Evolutionary conservation across 306 rosid genomes (phyloP), one percentile per base, ranked within the genome.

Genomic region (Quillaja saponaria): DNA sequence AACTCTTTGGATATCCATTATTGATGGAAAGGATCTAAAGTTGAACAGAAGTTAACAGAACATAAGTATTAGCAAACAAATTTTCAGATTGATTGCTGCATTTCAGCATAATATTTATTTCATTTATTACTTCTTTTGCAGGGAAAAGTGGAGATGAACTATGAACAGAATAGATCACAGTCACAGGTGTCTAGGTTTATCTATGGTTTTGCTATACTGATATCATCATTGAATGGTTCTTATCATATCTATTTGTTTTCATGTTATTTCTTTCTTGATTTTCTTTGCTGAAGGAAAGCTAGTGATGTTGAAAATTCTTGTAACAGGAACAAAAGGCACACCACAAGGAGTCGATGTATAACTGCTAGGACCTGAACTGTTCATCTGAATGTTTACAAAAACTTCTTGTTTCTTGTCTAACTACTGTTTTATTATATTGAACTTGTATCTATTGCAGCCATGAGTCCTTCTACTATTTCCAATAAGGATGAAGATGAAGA

Each of bases 321-420:
- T 34, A 38, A 45, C 57, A 53, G 49, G 49, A 81, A 57, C 53
- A 71, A 66, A 70, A 84, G 84, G 56, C 80, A 73, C 12, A 58
- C 54, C 10, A 62, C 72, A 58, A 84, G 95, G 81, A 80, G 88
- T 54, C 82, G 52, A 80, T 88, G 96, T 86, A 73, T 63, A 8
- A 12, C 44, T 47, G 59, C 67, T 57, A 35, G 34, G 41, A 74
- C 65, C 33, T 47, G 19, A 35, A 47, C 64, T 69, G 40, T 58
- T 46, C 57, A 38, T 14, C 20, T 55, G 49, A 58, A 16, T 55
- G 9, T 11, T 55, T 34, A 0, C 47, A 6, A 20, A 13, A 46
- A 34, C 48, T 3, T 16, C 9, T 38, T 37, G 6, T 16, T 15
- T 45, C 6, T 7, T 63, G 64, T 42, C 18, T 54, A 38, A 57